Base-by-base conservation (phyloP, 768 basidiomycete species). In the Phaffia australis region DNA sequence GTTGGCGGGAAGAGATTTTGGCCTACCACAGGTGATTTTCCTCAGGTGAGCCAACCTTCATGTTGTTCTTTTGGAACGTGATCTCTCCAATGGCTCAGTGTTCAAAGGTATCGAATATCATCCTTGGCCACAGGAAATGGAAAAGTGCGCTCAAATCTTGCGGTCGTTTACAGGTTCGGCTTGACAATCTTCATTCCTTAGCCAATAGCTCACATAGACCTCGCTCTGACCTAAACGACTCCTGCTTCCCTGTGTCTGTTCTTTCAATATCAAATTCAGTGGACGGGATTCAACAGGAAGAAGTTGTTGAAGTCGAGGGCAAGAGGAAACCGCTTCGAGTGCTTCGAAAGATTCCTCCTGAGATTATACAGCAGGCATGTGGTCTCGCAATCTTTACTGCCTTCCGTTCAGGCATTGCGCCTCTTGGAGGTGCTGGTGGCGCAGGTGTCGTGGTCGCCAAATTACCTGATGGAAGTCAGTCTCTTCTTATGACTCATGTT, bases 371-470 rank as follows among this genome's bases (percentile, higher is more conserved):
- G 8, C 56, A 72, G 23, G 73, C 74, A 1, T 70, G 71, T 30
- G 76, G 76, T 19, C 61, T 77, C 29, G 75, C 74, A 18, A 75
- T 77, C 69, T 77, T 75, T 60, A 75, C 76, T 0, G 68, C 69
- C 6, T 73, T 76, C 71, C 59, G 76, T 16, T 73, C 70, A 3
- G 76, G 73, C 0, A 70, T 77, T n/a, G 75, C 76, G 16, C 75
- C 75, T 2, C 73, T 77, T 46, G 76, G 76, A 29, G 76, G 76
- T 0, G 75, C 75, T 0, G 75, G 76, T 4, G 76, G 76, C 1
- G 70, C 74, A 1, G 76, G 76, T 29, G 48, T 77, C n/a, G 75
- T 77, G 3, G 65, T 77, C n/a, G 75, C 75, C 16, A 72, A 71
- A 56, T 68, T 77, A 23, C 72, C 73, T 2, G 76, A 76, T 66